Base-by-base conservation (phyloP, 495 filamentous ascomycete genomes). In the Annulohypoxylon moriforme region DNA sequence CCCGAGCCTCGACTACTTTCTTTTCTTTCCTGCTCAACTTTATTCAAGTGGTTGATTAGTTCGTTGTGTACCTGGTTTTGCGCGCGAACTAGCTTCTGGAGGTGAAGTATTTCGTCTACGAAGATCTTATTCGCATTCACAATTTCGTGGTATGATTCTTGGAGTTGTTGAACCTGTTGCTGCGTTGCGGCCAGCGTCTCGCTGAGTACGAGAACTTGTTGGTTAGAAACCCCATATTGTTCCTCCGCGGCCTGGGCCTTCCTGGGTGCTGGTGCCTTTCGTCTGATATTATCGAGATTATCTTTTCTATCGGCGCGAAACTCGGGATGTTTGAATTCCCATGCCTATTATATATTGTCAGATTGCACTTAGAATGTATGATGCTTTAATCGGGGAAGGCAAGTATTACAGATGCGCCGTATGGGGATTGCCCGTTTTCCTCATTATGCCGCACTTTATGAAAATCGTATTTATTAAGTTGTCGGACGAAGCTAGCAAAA, bases 401-500 rank as follows among this genome's bases (percentile, higher is more conserved):
- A 40, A 57, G 64, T 83, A 90, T 79, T 89, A 97, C 95, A 82
- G 94, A 93, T 71, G 92, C 86, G 31, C 95, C 94, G 78, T 98
- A 97, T 40, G 92, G 94, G 59, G 93, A 95, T 71, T 94, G 91
- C 50, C 93, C 93, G 74, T 86, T 94, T 75, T 98, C 96, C 77
- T 99, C 96, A 73, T 95, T 98, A 76, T 97, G 94, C 70, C 96
- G 89, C 49, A 99, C 96, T 85, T 99, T 99, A 84, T 98, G 96
- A 72, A 99, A 99, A 80, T 98, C 96, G 80, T 97, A 99, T 78
- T 99, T 99, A 84, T 99, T 99, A 53, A 99, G 84, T 80, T 99
- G 96, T 73, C 96, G 92, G 46, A 99, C 96, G 73, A 99, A 99
- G 83, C 94, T 97, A 44, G 96, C 96, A 79, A 99, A 98, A 78